Conservation (phyloP, 1,284 basidiomycete species). For the Entoloma clypeatum region DNA sequence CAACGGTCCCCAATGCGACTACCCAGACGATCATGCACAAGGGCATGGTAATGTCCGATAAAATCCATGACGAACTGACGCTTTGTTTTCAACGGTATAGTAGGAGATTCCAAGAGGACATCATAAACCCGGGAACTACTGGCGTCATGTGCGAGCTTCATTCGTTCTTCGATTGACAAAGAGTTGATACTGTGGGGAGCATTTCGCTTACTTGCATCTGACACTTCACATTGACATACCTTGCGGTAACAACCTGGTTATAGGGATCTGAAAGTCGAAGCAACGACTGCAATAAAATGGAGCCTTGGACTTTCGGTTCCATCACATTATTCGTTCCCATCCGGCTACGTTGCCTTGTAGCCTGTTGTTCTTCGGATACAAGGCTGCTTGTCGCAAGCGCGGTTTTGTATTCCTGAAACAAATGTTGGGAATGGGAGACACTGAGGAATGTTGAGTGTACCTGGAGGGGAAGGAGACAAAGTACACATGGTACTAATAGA, state of each 20-base stretch:
- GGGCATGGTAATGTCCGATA: slow-evolving; percentile 70
- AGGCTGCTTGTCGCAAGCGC: slow-evolving; percentile 13
- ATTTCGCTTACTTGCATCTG: neutral
- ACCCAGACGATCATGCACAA: slow-evolving; percentile 86
- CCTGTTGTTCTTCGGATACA: neutral
- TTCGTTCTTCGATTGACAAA: slow-evolving; percentile 55
- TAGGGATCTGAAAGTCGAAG: slow-evolving; percentile 64
- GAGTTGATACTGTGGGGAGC: slow-evolving; percentile 49
- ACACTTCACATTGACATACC: slow-evolving; percentile 39
- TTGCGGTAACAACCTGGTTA: slow-evolving; percentile 63
- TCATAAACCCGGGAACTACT: slow-evolving; percentile 84
- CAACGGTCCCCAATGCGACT: slow-evolving; percentile 84
- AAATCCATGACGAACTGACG: slow-evolving; percentile 71
- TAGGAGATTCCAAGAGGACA: slow-evolving; percentile 65
- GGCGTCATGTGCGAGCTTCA: slow-evolving; percentile 67
- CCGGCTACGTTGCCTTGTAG: slow-evolving; percentile 20
- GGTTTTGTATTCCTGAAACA: slow-evolving; percentile 34
- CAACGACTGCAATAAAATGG: slow-evolving; percentile 79
- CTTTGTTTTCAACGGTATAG: slow-evolving; percentile 63
- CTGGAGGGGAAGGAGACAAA: slow-evolving; percentile 57
- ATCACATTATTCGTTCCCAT: slow-evolving; percentile 20
- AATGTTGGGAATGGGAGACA: slow-evolving; percentile 6
- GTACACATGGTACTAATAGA: slow-evolving; percentile 60
- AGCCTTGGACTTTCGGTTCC: slow-evolving; percentile 80
- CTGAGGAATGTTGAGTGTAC: slow-evolving; percentile 30